Conservation (phyloP, 1,284 basidiomycete genomes). For the Caloboletus inedulis region DNA sequence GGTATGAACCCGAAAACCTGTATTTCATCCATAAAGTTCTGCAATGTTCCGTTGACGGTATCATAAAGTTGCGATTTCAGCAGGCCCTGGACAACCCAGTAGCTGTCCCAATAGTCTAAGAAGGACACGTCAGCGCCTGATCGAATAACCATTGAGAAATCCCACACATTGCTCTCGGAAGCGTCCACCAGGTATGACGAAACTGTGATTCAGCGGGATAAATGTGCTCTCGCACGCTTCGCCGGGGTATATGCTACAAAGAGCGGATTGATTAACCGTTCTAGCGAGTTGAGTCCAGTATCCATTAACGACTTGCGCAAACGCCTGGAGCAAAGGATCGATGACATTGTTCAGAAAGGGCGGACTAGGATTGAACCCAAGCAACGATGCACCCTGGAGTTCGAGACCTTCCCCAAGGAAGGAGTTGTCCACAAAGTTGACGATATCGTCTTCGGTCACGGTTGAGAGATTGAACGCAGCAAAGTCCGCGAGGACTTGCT, state of each 20-base stretch:
- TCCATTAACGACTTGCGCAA: slow-evolving; percentile 72
- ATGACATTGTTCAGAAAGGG: slow-evolving; percentile 71
- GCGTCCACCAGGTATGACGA: slow-evolving; percentile 82
- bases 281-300: slow-evolving; percentile 83
- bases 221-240: slow-evolving; percentile 74
- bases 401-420: slow-evolving; percentile 86
- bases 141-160: slow-evolving; percentile 1
- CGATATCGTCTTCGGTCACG: slow-evolving; percentile 57
- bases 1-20: slow-evolving; percentile 83
- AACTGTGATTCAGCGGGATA: slow-evolving; percentile 87
- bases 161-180: slow-evolving; percentile 67
- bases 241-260: slow-evolving; percentile 54
- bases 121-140: slow-evolving; percentile 10
- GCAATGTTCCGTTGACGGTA: slow-evolving; percentile 73
- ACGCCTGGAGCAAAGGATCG: slow-evolving; percentile 70
- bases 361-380: slow-evolving; percentile 64
- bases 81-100: slow-evolving; percentile 85
- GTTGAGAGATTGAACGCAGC: slow-evolving; percentile 46
- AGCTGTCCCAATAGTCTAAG: slow-evolving; percentile 79
- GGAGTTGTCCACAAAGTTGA: slow-evolving; percentile 71
- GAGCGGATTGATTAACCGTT: slow-evolving; percentile 63
- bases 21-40: slow-evolving; percentile 93
- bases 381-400: slow-evolving; percentile 60
- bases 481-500: slow-evolving; percentile 72
- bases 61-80: slow-evolving; percentile 74